Base-by-base conservation (phyloP, 768 basidiomycete genomes). In the Harrya chromipes region DNA sequence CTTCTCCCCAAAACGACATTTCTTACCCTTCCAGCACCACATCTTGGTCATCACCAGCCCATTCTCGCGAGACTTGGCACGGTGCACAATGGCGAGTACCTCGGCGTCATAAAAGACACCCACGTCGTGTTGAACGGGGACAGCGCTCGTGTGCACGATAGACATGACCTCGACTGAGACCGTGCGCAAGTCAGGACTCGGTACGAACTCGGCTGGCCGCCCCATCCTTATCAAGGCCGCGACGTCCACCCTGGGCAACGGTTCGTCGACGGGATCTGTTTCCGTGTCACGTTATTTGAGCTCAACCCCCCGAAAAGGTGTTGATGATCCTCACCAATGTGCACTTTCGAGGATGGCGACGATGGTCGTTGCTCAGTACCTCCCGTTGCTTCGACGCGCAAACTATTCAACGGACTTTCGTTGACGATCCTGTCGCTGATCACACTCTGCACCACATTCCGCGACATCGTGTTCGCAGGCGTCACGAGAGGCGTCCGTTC, bases 21-120 rank as follows among this genome's bases (percentile, higher is more conserved):
- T 72, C 46, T 74, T 80, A 0, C 90, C 90, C 16, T 72, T 69
- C 90, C 90, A 93, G 19, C 78, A 79, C 88, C 88, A 92, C 16
- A 92, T 77, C 19, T 74, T 76, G 6, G 84, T 90, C 21, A 74
- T 72, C 4, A 81, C 88, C 14, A 92, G 72, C 12, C 85, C 84
- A 29, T 67, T 82, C n/a, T 75, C 70, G 47, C 72, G 80, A 0
- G 78, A 78, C 65, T 90, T 92, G 20, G 70, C 75, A 13, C 90
- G 78, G 62, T 89, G 78, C 13, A 92, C 73, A 43, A 92, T 73
- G 1, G 78, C 81, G 17, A 90, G 69, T 8, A 82, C 69, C 61
- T 93, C 90, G 2, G 75, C 70, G 45, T 92, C 89, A 59, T 92
- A 85, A 63, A 92, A 89, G 16, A 87, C 64, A 50, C 77, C 70